These are phyloP conservation scores for Lentinula raphanica DNA, from an alignment of 768 basidiomycete genomes.

Conservation along the genomic window DNA sequence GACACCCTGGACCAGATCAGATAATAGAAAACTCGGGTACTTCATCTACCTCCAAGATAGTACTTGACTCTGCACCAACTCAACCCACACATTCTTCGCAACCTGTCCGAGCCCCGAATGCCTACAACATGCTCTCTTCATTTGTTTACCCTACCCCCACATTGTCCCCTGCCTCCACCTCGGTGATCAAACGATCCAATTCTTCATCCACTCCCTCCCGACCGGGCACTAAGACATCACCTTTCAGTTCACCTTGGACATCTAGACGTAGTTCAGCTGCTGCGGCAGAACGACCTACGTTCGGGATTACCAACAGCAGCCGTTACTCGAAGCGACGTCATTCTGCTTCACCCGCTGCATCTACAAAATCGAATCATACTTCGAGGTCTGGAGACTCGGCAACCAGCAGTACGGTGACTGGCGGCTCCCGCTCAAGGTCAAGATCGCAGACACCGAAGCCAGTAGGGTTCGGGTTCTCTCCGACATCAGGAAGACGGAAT, in stretches of 20 bases:
- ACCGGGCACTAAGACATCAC: constrained; percentile 6
- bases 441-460: constrained; percentile 16
- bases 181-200: background rate
- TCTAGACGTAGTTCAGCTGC: constrained; percentile 4
- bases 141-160: constrained; percentile 38
- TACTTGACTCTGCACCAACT: constrained; percentile 22
- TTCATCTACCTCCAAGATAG: background rate
- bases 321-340: background rate
- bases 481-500: constrained; percentile 21
- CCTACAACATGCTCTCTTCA: constrained; percentile 58
- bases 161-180: constrained; percentile 15
- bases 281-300: constrained; percentile 3
- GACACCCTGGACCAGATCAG: background rate
- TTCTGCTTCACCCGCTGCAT: background rate
- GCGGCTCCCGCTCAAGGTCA: constrained; percentile 5
- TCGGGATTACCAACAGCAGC: background rate
- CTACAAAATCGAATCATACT: background rate
- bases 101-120: constrained; percentile 44
- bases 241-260: background rate
- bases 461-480: background rate
- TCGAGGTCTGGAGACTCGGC: background rate
- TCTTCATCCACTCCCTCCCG: constrained; percentile 6
- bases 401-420: background rate
- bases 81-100: constrained; percentile 29
- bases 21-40: background rate